Evolutionary conservation across 441 rosid genomes (phyloP), one percentile per base, ranked within the genome.

Genomic region (Erodium trifolium): DNA sequence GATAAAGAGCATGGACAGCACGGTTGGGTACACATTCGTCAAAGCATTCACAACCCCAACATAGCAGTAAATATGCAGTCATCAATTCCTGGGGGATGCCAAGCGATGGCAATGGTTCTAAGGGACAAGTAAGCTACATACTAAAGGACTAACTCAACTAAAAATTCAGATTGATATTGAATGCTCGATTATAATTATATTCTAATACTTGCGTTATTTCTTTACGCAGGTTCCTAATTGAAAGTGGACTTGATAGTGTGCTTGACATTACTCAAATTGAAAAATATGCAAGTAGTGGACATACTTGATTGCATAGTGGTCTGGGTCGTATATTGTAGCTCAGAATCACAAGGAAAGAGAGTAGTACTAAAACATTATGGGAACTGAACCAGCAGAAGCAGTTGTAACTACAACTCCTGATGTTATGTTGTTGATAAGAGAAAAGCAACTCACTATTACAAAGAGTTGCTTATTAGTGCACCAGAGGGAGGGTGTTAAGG

Each of bases 1-100:
- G 85, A 88, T 41, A 73, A 78, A 73, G 76, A 79, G 68, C 72
- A 73, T 41, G 97, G 91, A 66, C 81, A 86, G 63, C 67, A 77
- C 45, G 98, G 98, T 1, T 93, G 97, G 98, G 80, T 85, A 29
- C 93, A 89, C 73, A 69, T 91, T 71, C 80, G 98, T 68, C 96
- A 93, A 85, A 93, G 98, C 63, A 89, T 87, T 80, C 98, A 93
- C 76, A 91, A 89, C 63, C 97, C 97, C 2, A 86, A 91, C 65
- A 79, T 93, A 31, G 97, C 96, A 4, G 77, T 91, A 59, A 91
- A 93, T 71, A 71, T 93, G 83, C 94, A 91, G 70, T 87, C 98
- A 27, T 78, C 75, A n/a, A 72, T 80, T 63, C 82, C 82, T 47
- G 95, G 92, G 31, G 95, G 93, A 18, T 91, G 95, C 67, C 83